Evolutionary conservation across 2,329 filamentous ascomycete species (phyloP).

Genomic region (Trichoderma lentiforme): DNA sequence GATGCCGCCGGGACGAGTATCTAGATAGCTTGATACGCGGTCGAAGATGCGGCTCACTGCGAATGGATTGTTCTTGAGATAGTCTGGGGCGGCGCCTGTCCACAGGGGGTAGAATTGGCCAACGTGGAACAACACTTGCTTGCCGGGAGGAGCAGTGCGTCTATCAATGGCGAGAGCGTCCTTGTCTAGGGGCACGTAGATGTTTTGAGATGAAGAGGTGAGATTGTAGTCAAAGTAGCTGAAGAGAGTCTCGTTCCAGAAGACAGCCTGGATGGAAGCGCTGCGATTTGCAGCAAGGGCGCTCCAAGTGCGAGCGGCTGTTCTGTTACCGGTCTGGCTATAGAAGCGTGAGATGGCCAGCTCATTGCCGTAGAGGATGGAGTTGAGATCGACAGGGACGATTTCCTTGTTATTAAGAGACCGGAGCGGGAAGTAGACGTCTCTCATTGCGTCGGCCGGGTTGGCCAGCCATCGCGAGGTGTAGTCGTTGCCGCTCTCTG

Average conservation of each 20-base stretch:
- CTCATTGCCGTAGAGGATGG: constrained; percentile 65
- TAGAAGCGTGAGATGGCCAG: constrained; percentile 55
- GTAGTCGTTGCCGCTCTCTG: constrained; percentile 67
- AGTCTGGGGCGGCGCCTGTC: constrained; percentile 59
- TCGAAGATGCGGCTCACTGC: constrained; percentile 54
- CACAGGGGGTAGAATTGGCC: constrained; percentile 68
- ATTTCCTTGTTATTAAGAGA: constrained; percentile 58
- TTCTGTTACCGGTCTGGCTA: constrained; percentile 47
- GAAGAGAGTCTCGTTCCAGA: constrained; percentile 62
- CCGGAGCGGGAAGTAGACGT: constrained; percentile 63
- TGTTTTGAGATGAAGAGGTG: constrained; percentile 53
- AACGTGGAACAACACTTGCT: constrained; percentile 56
- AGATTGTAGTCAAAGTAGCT: constrained; percentile 69
- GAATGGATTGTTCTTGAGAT: constrained; percentile 56
- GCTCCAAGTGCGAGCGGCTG: constrained; percentile 48
- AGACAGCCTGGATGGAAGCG: constrained; percentile 58
- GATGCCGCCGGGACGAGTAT: constrained; percentile 53
- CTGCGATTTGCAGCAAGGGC: constrained; percentile 50
- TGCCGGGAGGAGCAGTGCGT: constrained; percentile 47
- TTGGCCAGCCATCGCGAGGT: constrained; percentile 54
- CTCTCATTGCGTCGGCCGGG: constrained; percentile 55
- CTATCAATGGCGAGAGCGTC: constrained; percentile 34
- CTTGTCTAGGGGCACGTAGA: constrained; percentile 50
- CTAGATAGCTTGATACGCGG: constrained; percentile 52
- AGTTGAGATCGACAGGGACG: constrained; percentile 64